A percentile compares a stretch with the other conserved stretches of the same genome.
Evolutionary conservation across 2,329 filamentous ascomycete genomes (phyloP).

Genomic region (Aspergillus terreus): DNA sequence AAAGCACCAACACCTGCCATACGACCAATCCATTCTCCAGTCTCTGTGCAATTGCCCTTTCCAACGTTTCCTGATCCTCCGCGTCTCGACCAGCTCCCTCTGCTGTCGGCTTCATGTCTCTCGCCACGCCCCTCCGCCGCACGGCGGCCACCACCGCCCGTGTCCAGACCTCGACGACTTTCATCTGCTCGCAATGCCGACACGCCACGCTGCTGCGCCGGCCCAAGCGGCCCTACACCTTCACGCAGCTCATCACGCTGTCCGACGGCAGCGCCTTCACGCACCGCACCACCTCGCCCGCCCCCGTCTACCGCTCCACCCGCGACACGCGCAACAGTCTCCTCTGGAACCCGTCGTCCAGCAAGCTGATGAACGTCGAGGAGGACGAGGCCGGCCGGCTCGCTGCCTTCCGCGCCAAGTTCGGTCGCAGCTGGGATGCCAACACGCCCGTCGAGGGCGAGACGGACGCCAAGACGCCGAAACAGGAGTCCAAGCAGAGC

Average conservation of each 20-base stretch:
- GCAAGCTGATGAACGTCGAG: constrained; percentile 80
- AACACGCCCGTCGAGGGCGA: constrained; percentile 31
- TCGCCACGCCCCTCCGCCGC: constrained; percentile 35
- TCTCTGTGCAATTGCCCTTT: constrained; percentile 7
- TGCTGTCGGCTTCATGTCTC: constrained; percentile 23
- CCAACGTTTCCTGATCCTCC: background rate
- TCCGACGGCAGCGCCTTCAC: constrained; percentile 80
- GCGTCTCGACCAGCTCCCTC: background rate
- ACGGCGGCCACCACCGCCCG: constrained; percentile 24
- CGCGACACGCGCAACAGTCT: constrained; percentile 89
- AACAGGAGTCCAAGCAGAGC: constrained; percentile 7
- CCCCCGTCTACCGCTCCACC: constrained; percentile 57
- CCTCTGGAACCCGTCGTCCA: constrained; percentile 84
- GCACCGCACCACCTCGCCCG: constrained; percentile 48
- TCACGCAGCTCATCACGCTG: constrained; percentile 93
- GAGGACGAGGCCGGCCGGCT: constrained; percentile 91
- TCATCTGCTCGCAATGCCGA: constrained; percentile 60
- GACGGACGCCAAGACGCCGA: constrained; percentile 15
- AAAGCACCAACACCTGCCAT: constrained; percentile 10
- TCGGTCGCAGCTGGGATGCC: constrained; percentile 79
- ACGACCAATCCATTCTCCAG: constrained; percentile 4
- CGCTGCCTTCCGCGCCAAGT: constrained; percentile 78
- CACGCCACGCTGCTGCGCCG: constrained; percentile 82
- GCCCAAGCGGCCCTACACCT: constrained; percentile 89
- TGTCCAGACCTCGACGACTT: constrained; percentile 31